phyloP scores from a whole-genome alignment of 805 yeast species.

The Wickerhamomyces bisporus region DNA sequence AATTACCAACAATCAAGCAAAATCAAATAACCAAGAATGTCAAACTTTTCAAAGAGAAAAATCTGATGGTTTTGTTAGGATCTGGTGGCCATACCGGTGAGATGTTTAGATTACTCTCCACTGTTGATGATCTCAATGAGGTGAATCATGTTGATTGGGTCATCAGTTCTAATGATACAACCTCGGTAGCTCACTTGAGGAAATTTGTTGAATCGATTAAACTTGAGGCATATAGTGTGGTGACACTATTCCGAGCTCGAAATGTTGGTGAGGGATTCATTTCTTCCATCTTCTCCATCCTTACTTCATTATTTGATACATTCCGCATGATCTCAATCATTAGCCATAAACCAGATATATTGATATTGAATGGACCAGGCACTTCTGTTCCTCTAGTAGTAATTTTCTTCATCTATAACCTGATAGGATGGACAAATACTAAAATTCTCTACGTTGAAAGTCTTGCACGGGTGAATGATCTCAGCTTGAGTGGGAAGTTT shows the following conservation, averaged over 20 bases:
- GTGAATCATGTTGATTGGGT: slow-evolving; percentile 27
- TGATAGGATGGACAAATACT: slow-evolving; percentile 41
- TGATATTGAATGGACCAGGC: slow-evolving; percentile 77
- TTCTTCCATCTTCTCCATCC: slow-evolving; percentile 43
- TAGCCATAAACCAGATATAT: slow-evolving; percentile 31
- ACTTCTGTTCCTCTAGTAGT: slow-evolving; percentile 68
- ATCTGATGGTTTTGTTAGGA: slow-evolving; percentile 50
- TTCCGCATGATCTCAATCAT: slow-evolving; percentile 6
- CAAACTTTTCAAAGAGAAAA: slow-evolving; percentile 9
- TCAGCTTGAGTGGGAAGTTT: slow-evolving; percentile 75
- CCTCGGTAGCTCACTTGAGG: slow-evolving; percentile 35
- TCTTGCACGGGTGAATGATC: slow-evolving; percentile 69
- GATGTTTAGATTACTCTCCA: slow-evolving; percentile 64
- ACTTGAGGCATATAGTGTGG: slow-evolving; percentile 13
- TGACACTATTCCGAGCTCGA: slow-evolving; percentile 52
- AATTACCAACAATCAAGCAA: slow-evolving; percentile 1
- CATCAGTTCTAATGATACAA: slow-evolving; percentile 44
- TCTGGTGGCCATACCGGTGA: slow-evolving; percentile 98
- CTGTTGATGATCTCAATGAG: slow-evolving; percentile 21
- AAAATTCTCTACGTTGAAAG: slow-evolving; percentile 79
- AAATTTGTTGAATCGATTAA: slow-evolving; percentile 10
- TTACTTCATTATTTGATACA: slow-evolving; percentile 9
- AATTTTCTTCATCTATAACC: slow-evolving; percentile 46
- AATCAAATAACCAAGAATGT: neutral
- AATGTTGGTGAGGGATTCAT: slow-evolving; percentile 49